These are phyloP conservation scores for Heritiera littoralis DNA, from an alignment of 345 rosid genomes.

Conservation along the genomic window DNA sequence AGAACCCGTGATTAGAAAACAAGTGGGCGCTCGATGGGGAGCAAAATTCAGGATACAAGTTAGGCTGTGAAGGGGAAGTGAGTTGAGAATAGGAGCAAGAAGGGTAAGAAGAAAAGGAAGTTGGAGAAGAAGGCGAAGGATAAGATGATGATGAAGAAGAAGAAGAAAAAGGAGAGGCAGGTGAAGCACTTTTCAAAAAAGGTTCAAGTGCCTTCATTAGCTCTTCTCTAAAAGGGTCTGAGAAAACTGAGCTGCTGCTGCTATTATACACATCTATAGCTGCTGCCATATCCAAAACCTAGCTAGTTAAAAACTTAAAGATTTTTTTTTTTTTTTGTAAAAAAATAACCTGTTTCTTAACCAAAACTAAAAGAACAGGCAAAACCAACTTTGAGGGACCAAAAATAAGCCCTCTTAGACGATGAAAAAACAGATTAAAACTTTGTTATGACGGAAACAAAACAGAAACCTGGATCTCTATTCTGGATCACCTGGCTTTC, in stretches of 20 bases:
- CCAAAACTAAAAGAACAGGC: constrained; percentile 35
- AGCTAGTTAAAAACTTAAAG: background rate
- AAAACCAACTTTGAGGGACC: constrained; percentile 40
- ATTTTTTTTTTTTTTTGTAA: too few relatives aligned
- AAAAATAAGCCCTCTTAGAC: constrained; percentile 49
- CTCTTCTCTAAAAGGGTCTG: constrained; percentile 61
- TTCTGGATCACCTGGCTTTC: constrained; percentile 49
- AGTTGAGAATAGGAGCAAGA: constrained; percentile 20
- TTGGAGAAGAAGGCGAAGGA: background rate
- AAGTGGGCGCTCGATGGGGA: constrained; percentile 30
- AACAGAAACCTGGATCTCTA: constrained; percentile 37
- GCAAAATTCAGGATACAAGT: constrained; percentile 27
- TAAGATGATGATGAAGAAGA: background rate
- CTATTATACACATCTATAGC: constrained; percentile 50
- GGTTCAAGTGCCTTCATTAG: constrained; percentile 63
- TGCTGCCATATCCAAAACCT: constrained; percentile 39
- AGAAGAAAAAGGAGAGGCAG: constrained; percentile 12
- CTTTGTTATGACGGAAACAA: background rate
- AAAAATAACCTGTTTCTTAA: constrained; percentile 24
- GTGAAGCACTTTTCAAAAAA: constrained; percentile 47
- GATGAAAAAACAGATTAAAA: constrained; percentile 23
- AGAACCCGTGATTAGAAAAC: constrained; percentile 30
- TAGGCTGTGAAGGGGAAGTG: constrained; percentile 21
- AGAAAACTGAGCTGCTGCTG: constrained; percentile 32
- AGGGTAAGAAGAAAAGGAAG: constrained; percentile 14